Percentiles rank a stretch among this genome's conserved stretches.
These are phyloP conservation scores for Cotoneaster glaucophyllus DNA, from an alignment of 306 rosid species.

Conservation along the genomic window DNA sequence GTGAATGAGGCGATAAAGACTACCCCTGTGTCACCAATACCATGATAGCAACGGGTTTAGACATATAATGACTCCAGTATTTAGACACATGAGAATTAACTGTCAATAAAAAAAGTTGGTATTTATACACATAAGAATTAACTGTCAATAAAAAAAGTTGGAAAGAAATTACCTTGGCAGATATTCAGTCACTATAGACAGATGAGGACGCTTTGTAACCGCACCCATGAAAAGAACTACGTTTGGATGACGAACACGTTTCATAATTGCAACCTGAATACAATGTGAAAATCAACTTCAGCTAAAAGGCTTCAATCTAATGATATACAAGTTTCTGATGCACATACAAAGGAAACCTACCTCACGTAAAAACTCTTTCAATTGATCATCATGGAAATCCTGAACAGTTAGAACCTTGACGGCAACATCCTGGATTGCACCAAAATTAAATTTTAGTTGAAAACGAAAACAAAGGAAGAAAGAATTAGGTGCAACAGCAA, in stretches of 20 bases:
- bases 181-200: constrained; percentile 92
- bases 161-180: constrained; percentile 57
- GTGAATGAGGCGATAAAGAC: constrained; percentile 81
- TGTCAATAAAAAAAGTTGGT: background rate
- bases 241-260: constrained; percentile 94
- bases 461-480: background rate
- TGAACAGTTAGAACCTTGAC: constrained; percentile 84
- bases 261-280: constrained; percentile 91
- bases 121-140: background rate
- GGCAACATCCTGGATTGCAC: constrained; percentile 80
- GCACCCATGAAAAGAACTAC: constrained; percentile 99
- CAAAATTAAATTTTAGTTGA: background rate
- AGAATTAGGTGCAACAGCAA: background rate
- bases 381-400: constrained; percentile 77
- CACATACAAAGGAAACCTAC: constrained; percentile 13
- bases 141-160: background rate
- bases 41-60: constrained; percentile 5
- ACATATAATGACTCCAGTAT: background rate
- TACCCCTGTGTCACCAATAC: constrained; percentile 55
- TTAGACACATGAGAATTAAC: background rate
- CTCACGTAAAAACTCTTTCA: constrained; percentile 93
- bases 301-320: background rate
- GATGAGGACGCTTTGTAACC: constrained; percentile 81
- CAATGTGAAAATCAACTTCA: constrained; percentile 19
- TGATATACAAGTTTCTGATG: background rate